These are phyloP conservation scores for Rutidosis leptorrhynchoides DNA, from an alignment of 129 eudicot genomes.

Conservation along the genomic window DNA sequence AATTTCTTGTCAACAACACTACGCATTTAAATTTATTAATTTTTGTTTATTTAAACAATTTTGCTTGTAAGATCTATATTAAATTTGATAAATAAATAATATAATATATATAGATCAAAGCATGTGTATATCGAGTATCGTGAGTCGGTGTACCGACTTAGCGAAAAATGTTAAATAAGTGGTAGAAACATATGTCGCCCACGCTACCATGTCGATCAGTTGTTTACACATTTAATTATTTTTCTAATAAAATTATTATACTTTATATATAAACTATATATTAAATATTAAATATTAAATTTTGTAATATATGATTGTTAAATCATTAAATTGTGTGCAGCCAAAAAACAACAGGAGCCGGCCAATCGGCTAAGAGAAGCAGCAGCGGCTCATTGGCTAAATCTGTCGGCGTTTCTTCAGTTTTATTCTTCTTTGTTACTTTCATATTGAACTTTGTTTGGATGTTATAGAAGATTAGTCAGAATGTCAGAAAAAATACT, in stretches of 20 bases:
- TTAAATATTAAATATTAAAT: no score
- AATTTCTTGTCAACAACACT: not conserved
- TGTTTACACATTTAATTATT: not conserved
- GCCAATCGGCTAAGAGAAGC: constrained; percentile 29
- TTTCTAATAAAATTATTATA: no score
- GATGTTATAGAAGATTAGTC: not conserved
- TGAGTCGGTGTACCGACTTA: constrained; percentile 33
- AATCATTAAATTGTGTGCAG: constrained; percentile 28
- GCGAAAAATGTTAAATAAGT: not conserved
- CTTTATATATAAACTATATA: not conserved
- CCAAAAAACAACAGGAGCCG: constrained; percentile 27
- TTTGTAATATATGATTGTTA: not conserved
- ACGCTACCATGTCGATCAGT: constrained; percentile 29
- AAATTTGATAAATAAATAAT: not conserved
- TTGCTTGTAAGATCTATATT: no score
- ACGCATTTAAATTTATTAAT: not conserved
- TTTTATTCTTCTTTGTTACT: constrained; percentile 11
- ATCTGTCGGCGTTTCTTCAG: constrained; percentile 7
- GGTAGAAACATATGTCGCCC: constrained; percentile 29
- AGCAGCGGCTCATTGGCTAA: constrained; percentile 31
- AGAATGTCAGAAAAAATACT: not conserved
- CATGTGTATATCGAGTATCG: constrained; percentile 7
- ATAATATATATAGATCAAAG: not conserved
- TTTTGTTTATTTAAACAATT: not conserved
- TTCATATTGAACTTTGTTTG: constrained; percentile 20